Evolutionary conservation across 495 filamentous ascomycete genomes (phyloP).

Genomic region (Aspergillus sclerotiicarbonarius): DNA sequence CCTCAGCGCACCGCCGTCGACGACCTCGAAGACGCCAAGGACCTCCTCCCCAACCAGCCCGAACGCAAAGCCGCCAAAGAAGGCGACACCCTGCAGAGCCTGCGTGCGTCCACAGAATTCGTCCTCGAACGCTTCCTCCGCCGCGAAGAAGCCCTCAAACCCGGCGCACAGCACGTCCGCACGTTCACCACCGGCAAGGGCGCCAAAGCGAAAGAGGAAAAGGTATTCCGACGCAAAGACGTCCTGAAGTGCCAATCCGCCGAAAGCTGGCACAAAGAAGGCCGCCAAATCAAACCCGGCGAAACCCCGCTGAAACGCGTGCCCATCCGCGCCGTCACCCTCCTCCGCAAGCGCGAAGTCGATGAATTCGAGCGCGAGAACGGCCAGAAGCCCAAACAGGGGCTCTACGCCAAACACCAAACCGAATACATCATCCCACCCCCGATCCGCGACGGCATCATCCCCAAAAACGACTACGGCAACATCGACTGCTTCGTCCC

Average conservation of each 20-base stretch:
- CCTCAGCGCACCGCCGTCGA: slow-evolving; percentile 66
- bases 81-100: slow-evolving; percentile 76
- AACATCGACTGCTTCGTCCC: slow-evolving; percentile 96
- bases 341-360: slow-evolving; percentile 83
- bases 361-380: slow-evolving; percentile 75
- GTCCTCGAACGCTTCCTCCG: slow-evolving; percentile 85
- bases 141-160: slow-evolving; percentile 84
- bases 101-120: slow-evolving; percentile 81
- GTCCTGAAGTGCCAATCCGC: slow-evolving; percentile 83
- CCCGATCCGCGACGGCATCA: slow-evolving; percentile 78
- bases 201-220: slow-evolving; percentile 67
- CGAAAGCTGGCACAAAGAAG: slow-evolving; percentile 98
- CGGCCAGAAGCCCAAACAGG: slow-evolving; percentile 82
- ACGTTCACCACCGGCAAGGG: slow-evolving; percentile 69
- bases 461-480: slow-evolving; percentile 92
- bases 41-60: slow-evolving; percentile 67
- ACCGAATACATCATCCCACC: slow-evolving; percentile 89
- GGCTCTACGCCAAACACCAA: slow-evolving; percentile 79
- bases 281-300: slow-evolving; percentile 67
- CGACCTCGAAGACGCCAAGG: slow-evolving; percentile 71
- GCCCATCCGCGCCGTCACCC: slow-evolving; percentile 85
- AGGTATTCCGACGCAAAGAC: slow-evolving; percentile 77
- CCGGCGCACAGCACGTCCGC: slow-evolving; percentile 66
- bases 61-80: slow-evolving; percentile 67
- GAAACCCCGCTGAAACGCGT: slow-evolving; percentile 79